Conservation (phyloP, 441 rosid species). For the Erodium moschatum region DNA sequence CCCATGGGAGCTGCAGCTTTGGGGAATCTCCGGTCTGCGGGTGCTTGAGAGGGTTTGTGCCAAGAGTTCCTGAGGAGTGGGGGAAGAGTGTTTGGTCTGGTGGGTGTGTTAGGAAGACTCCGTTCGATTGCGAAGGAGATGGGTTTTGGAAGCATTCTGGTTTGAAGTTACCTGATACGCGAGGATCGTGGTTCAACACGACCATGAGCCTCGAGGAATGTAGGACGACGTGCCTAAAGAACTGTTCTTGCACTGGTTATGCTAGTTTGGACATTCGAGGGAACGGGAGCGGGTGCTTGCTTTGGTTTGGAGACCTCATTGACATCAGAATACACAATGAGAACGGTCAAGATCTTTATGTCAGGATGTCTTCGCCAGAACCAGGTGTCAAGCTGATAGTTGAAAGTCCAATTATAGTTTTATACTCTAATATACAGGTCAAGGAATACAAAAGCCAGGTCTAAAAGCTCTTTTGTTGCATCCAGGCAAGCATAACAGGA, state of each 20-base stretch:
- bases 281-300: constrained; percentile 56
- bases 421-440: too few species aligned
- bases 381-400: too few species aligned
- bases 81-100: constrained; percentile 55
- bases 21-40: constrained; percentile 50
- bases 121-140: constrained; percentile 36
- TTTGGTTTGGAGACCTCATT: constrained; percentile 46
- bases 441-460: too few species aligned
- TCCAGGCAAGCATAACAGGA: background rate
- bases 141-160: constrained; percentile 43
- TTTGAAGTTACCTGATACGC: constrained; percentile 62
- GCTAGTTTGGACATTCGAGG: constrained; percentile 39
- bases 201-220: constrained; percentile 42
- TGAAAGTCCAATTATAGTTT: too few species aligned
- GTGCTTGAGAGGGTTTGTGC: constrained; percentile 38
- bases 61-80: constrained; percentile 32
- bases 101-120: constrained; percentile 56
- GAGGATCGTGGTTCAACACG: constrained; percentile 32
- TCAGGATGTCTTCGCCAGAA: constrained; percentile 46
- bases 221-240: constrained; percentile 32
- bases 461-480: too few species aligned
- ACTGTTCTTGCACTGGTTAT: constrained; percentile 66
- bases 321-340: constrained; percentile 42
- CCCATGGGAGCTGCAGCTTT: constrained; percentile 16
- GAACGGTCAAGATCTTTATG: constrained; percentile 52